Percentiles rank a stretch among this genome's conserved stretches.
Conservation (phyloP, 352 stramenopile species). For the Globisporangium middletonii region DNA sequence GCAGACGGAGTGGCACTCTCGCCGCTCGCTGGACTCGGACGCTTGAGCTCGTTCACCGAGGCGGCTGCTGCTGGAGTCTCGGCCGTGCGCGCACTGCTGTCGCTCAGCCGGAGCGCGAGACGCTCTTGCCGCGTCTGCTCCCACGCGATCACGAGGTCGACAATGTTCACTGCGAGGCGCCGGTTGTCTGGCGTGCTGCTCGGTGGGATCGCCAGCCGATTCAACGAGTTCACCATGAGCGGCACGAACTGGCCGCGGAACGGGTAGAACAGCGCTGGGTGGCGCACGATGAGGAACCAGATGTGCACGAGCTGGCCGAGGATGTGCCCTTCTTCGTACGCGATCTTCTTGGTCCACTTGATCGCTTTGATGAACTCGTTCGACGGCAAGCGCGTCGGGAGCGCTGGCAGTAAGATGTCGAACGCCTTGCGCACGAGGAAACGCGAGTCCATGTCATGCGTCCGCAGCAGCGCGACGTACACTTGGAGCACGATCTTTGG, state of each 20-base stretch:
- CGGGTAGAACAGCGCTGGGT: constrained; percentile 91
- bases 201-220: constrained; percentile 91
- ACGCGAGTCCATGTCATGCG: constrained; percentile 92
- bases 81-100: background rate
- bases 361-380: constrained; percentile 95
- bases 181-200: constrained; percentile 92
- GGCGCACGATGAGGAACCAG: constrained; percentile 95
- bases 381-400: constrained; percentile 84
- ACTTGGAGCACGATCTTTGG: constrained; percentile 97
- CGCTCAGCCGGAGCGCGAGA: constrained; percentile 19
- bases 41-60: constrained; percentile 14
- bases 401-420: constrained; percentile 92
- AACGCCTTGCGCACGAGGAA: constrained; percentile 93
- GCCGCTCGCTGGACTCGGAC: constrained; percentile 2
- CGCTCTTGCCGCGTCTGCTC: constrained; percentile 82
- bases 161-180: constrained; percentile 90
- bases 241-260: constrained; percentile 92
- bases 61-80: background rate
- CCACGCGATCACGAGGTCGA: constrained; percentile 96
- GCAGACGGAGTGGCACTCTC: background rate
- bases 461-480: constrained; percentile 92
- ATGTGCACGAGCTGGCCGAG: constrained; percentile 96
- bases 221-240: constrained; percentile 96
- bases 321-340: constrained; percentile 96
- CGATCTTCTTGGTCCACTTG: constrained; percentile 97